These are phyloP conservation scores for Epichloe festucae DNA, from an alignment of 2,329 filamentous ascomycete species.

Conservation along the genomic window DNA sequence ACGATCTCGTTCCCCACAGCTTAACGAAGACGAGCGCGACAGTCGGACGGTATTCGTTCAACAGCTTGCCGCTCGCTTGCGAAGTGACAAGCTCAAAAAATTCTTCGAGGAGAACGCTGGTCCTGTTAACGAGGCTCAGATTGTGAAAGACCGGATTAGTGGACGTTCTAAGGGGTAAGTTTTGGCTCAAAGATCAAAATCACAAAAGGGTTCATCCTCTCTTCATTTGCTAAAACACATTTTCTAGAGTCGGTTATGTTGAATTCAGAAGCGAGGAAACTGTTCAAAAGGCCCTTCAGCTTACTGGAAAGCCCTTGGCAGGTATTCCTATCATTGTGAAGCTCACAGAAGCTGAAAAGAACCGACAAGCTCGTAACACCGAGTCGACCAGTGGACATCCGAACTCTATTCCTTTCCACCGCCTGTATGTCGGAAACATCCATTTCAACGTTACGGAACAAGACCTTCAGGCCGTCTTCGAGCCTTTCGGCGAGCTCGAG, in stretches of 20 bases:
- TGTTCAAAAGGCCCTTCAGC: constrained; percentile 83
- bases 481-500: constrained; percentile 93
- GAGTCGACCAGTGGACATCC: constrained; percentile 56
- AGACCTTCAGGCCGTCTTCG: constrained; percentile 91
- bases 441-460: constrained; percentile 98
- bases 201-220: too few relatives aligned
- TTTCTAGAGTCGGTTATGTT: constrained; percentile 87
- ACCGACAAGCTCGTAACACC: constrained; percentile 81
- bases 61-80: constrained; percentile 86
- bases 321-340: constrained; percentile 98
- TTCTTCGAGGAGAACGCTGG: constrained; percentile 97
- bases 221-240: too few relatives aligned
- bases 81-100: constrained; percentile 85
- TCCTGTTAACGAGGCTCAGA: constrained; percentile 91
- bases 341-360: constrained; percentile 98
- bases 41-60: constrained; percentile 96
- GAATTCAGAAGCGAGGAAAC: constrained; percentile 97
- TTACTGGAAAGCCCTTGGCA: constrained; percentile 96
- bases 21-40: constrained; percentile 92
- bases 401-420: constrained; percentile 87
- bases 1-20: constrained; percentile 50
- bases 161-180: constrained; percentile 92
- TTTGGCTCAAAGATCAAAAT: background rate
- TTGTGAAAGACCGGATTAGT: constrained; percentile 94
- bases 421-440: constrained; percentile 97